These are phyloP conservation scores for Aquilaria agallochum DNA, from an alignment of 441 rosid genomes.

Conservation along the genomic window DNA sequence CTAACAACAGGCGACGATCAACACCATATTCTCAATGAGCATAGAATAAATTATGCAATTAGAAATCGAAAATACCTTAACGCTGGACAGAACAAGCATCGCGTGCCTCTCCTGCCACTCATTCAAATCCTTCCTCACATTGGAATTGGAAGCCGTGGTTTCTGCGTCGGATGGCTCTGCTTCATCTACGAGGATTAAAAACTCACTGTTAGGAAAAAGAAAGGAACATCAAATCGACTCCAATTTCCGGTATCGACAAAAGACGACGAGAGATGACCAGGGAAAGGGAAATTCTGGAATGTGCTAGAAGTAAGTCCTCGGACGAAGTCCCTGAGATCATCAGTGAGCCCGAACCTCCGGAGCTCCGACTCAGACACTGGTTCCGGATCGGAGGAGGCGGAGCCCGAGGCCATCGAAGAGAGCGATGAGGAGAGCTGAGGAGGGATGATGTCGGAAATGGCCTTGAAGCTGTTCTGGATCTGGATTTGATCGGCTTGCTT, in stretches of 20 bases:
- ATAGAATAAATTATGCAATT: too few species aligned
- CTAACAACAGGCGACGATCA: too few species aligned
- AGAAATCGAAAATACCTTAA: constrained; percentile 33
- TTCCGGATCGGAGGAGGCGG: constrained; percentile 28
- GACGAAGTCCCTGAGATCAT: constrained; percentile 58
- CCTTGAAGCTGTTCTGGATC: constrained; percentile 43
- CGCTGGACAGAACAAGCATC: constrained; percentile 60
- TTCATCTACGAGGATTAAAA: constrained; percentile 31
- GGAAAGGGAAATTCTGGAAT: constrained; percentile 57
- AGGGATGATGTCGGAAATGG: constrained; percentile 59
- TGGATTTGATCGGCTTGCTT: constrained; percentile 71
- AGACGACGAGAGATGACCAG: constrained; percentile 26
- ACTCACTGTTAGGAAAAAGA: constrained; percentile 1
- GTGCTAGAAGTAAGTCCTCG: constrained; percentile 51
- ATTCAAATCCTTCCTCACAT: constrained; percentile 59
- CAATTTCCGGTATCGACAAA: too few species aligned
- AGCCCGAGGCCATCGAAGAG: constrained; percentile 25
- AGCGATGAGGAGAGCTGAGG: constrained; percentile 46
- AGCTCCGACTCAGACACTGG: constrained; percentile 34
- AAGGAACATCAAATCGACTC: neutral
- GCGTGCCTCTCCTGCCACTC: constrained; percentile 78
- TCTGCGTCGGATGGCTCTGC: constrained; percentile 31
- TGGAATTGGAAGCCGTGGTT: constrained; percentile 27
- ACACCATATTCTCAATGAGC: too few species aligned
- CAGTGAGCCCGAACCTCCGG: constrained; percentile 50